A percentile compares a stretch with the other conserved stretches of the same genome.
Evolutionary conservation across 2,329 filamentous ascomycete genomes (phyloP).

Genomic region (Diaporthe amygdali): DNA sequence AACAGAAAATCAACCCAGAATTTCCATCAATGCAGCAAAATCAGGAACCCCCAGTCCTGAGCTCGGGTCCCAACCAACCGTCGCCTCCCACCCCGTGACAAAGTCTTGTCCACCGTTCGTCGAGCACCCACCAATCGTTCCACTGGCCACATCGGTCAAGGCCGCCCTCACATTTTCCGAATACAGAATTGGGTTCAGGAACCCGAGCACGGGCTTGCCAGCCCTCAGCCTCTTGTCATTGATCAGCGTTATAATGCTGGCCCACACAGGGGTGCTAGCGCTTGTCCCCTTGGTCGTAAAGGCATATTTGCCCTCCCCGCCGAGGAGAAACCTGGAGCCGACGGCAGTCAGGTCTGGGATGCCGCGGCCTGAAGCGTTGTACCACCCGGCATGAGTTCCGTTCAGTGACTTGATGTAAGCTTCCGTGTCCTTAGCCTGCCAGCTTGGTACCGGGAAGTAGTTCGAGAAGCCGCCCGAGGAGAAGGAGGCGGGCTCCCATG

Average conservation of each 20-base stretch:
- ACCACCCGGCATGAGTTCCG: conserved; percentile 41
- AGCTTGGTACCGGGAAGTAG: conserved; percentile 51
- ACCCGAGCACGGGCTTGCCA: conserved; percentile 46
- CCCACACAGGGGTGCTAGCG: conserved; percentile 62
- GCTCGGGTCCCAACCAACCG: conserved; percentile 35
- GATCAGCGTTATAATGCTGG: conserved; percentile 63
- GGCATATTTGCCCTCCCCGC: conserved; percentile 28
- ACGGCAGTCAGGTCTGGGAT: conserved; percentile 32
- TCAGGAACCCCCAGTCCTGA: conserved; percentile 30
- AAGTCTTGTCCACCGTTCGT: conserved; percentile 23
- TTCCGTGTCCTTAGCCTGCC: conserved; percentile 31
- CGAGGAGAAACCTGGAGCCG: conserved; percentile 32
- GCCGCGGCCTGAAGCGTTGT: conserved; percentile 29
- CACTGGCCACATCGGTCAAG: conserved; percentile 35
- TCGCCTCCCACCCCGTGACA: conserved; percentile 34
- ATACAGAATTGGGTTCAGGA: conserved; percentile 35
- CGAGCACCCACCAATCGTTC: conserved; percentile 37
- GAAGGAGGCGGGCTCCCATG: conserved; percentile 25
- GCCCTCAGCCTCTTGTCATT: conserved; percentile 64
- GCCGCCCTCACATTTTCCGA: conserved; percentile 28
- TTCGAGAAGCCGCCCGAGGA: conserved; percentile 49
- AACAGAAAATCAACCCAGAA: not conserved
- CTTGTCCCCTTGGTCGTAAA: conserved; percentile 51
- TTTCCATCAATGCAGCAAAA: not conserved
- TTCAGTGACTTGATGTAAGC: conserved; percentile 36